Evolutionary conservation across 169 alveolate genomes (phyloP).

Genomic region (Plasmodium gallinaceum): DNA sequence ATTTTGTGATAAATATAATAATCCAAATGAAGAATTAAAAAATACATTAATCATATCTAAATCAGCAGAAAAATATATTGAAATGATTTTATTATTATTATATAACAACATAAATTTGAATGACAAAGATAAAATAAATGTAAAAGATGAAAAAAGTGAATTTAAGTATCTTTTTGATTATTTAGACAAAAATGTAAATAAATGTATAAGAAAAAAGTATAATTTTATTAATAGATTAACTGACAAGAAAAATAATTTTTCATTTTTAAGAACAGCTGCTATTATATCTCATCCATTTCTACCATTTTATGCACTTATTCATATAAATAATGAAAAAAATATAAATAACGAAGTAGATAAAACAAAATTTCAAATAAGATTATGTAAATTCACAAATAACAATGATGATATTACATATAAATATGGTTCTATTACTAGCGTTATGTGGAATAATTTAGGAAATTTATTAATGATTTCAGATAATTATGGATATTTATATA

Average conservation of each 20-base stretch:
- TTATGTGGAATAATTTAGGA: constrained; percentile 32
- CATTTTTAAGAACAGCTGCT: constrained; percentile 46
- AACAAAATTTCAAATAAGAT: constrained; percentile 31
- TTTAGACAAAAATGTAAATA: constrained; percentile 38
- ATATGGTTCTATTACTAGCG: constrained; percentile 40
- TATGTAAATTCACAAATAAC: constrained; percentile 28
- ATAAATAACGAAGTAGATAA: constrained; percentile 15
- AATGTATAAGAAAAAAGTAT: constrained; percentile 44
- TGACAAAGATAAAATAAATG: constrained; percentile 29
- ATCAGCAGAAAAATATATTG: constrained; percentile 57
- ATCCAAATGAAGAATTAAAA: background rate
- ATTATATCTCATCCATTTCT: constrained; percentile 65
- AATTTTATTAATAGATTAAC: constrained; percentile 19
- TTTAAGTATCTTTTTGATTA: constrained; percentile 35
- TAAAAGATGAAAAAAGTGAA: constrained; percentile 3
- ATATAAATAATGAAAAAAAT: constrained; percentile 47
- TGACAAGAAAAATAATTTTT: constrained; percentile 12
- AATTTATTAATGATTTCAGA: constrained; percentile 46
- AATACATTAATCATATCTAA: constrained; percentile 32
- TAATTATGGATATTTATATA: constrained; percentile 33
- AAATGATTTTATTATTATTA: constrained; percentile 22
- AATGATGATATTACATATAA: constrained; percentile 31
- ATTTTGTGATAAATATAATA: background rate
- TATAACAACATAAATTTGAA: constrained; percentile 30
- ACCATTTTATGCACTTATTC: constrained; percentile 55